These are phyloP conservation scores for Hypoxylon rickii DNA, from an alignment of 495 filamentous ascomycete species.

Conservation along the genomic window DNA sequence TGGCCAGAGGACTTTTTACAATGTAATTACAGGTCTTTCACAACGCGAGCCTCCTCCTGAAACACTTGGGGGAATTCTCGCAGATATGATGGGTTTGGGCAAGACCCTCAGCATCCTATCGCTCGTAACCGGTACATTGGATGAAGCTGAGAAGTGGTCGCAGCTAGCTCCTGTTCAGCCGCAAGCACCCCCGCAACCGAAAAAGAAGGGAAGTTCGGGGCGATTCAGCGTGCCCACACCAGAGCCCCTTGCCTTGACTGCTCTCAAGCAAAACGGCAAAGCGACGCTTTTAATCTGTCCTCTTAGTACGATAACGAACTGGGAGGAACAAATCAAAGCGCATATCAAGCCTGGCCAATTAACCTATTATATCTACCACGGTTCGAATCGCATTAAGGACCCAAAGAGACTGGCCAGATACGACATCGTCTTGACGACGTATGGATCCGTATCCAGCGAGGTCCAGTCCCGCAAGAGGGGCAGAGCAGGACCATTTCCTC, in stretches of 20 bases:
- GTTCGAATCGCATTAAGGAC: constrained; percentile 69
- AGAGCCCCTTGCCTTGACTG: constrained; percentile 45
- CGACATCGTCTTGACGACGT: constrained; percentile 90
- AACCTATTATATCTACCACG: constrained; percentile 81
- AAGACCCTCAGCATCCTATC: constrained; percentile 92
- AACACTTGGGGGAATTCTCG: constrained; percentile 83
- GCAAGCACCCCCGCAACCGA: constrained; percentile 38
- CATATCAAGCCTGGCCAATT: constrained; percentile 69
- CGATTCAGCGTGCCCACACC: constrained; percentile 44
- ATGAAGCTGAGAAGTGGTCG: constrained; percentile 63
- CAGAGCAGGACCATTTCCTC: constrained; percentile 63
- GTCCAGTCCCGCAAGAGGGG: constrained; percentile 62
- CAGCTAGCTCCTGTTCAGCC: constrained; percentile 46
- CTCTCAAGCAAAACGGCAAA: constrained; percentile 67
- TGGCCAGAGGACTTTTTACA: constrained; percentile 66
- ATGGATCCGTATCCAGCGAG: constrained; percentile 84
- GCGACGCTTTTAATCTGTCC: constrained; percentile 90
- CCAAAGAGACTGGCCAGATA: constrained; percentile 68
- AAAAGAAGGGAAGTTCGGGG: constrained; percentile 39
- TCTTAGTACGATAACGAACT: constrained; percentile 86
- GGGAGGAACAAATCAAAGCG: constrained; percentile 84
- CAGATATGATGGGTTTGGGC: constrained; percentile 97
- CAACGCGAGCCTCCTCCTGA: constrained; percentile 67
- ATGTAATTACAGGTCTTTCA: constrained; percentile 80
- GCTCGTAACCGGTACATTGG: constrained; percentile 66